Percentiles rank a stretch among this genome's conserved stretches.
Conservation (phyloP, 108 stramenopile species). For the Skeletonema costatum region DNA sequence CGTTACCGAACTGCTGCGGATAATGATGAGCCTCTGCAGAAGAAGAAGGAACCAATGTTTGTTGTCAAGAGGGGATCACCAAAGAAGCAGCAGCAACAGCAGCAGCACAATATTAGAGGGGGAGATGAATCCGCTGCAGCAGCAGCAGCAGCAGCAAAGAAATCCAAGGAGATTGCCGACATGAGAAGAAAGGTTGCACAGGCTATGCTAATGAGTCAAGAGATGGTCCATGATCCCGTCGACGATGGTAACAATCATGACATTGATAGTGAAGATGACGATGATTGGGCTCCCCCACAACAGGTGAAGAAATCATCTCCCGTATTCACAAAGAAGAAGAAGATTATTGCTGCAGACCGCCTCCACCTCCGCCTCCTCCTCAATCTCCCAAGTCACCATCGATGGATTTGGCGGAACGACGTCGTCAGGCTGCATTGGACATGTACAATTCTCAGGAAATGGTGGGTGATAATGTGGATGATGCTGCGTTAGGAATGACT, state of each 20-base stretch:
- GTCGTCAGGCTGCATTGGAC: constrained; percentile 38
- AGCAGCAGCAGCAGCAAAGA: constrained; percentile 7
- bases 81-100: neutral
- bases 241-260: neutral
- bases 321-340: neutral
- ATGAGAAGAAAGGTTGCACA: constrained; percentile 37
- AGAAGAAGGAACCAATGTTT: neutral
- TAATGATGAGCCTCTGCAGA: neutral
- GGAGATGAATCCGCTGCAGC: neutral
- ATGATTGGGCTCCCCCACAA: neutral
- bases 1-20: neutral
- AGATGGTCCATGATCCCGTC: constrained; percentile 46
- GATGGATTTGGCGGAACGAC: constrained; percentile 10
- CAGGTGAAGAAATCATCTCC: neutral
- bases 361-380: neutral
- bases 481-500: constrained; percentile 33
- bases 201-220: constrained; percentile 47
- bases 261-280: neutral
- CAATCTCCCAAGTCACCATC: neutral
- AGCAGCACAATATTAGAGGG: neutral
- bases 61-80: constrained; percentile 1
- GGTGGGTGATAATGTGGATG: constrained; percentile 50
- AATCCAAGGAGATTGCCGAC: constrained; percentile 38
- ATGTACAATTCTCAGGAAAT: constrained; percentile 47
- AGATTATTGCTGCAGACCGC: neutral